These are phyloP conservation scores for Zygotorulaspora sp. DNA, from an alignment of 805 yeast species.

Conservation along the genomic window DNA sequence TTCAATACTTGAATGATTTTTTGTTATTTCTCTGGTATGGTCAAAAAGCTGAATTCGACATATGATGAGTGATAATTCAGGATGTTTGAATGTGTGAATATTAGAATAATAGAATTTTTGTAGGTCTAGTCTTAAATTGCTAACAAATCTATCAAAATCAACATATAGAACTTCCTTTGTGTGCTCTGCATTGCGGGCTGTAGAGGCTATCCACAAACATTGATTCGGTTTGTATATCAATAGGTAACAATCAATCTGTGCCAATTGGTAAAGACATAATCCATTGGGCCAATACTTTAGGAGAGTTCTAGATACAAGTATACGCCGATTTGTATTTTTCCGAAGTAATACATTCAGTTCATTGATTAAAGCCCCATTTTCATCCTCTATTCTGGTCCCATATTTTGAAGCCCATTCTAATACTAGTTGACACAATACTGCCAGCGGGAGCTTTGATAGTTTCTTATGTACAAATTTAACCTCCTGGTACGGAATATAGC, in stretches of 20 bases:
- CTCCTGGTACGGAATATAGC: constrained; percentile 18
- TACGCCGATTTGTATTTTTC: constrained; percentile 14
- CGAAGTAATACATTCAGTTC: constrained; percentile 12
- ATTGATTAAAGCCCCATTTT: constrained; percentile 2
- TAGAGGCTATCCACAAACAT: constrained; percentile 37
- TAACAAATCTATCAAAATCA: constrained; percentile 50
- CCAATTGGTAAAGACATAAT: constrained; percentile 45
- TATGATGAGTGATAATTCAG: constrained; percentile 53
- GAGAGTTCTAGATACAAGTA: constrained; percentile 16
- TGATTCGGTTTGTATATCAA: constrained; percentile 53
- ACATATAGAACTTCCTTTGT: constrained; percentile 34
- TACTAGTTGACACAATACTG: constrained; percentile 19
- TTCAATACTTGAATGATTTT: neutral
- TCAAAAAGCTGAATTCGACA: constrained; percentile 70
- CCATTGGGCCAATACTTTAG: constrained; percentile 27
- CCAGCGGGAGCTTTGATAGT: constrained; percentile 20
- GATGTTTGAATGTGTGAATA: constrained; percentile 62
- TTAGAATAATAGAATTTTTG: constrained; percentile 55
- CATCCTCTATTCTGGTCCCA: constrained; percentile 9
- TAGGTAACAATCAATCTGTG: constrained; percentile 65
- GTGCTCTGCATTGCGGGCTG: constrained; percentile 25
- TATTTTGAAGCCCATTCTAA: constrained; percentile 23
- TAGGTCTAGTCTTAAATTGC: constrained; percentile 44
- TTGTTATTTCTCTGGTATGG: constrained; percentile 25
- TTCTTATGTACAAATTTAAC: constrained; percentile 16